A percentile compares a stretch with the other conserved stretches of the same genome.
phyloP scores from a whole-genome alignment of 768 basidiomycete species.

The Amanita rimosa region DNA sequence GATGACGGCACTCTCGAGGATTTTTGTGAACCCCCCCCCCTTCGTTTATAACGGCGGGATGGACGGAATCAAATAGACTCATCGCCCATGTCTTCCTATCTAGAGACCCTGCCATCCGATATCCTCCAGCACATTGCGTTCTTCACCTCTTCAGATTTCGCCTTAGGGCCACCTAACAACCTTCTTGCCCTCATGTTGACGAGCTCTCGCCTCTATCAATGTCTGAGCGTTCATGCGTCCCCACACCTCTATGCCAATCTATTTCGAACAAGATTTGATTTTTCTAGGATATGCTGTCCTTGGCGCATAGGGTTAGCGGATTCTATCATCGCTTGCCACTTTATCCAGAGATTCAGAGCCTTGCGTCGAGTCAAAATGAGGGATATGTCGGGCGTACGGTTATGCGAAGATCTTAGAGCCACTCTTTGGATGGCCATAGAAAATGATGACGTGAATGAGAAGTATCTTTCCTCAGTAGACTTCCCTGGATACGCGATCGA shows the following conservation, averaged over 20 bases:
- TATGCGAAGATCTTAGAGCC: slow-evolving; percentile 42
- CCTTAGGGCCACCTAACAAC: slow-evolving; percentile 25
- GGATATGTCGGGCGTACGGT: slow-evolving; percentile 17
- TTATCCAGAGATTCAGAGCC: slow-evolving; percentile 33
- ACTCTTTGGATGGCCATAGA: slow-evolving; percentile 53
- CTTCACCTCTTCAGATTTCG: slow-evolving; percentile 26
- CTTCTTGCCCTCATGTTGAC: slow-evolving; percentile 35
- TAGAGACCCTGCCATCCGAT: slow-evolving; percentile 43
- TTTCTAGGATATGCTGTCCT: slow-evolving; percentile 15
- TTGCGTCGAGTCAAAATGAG: slow-evolving; percentile 34
- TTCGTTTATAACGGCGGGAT: not conserved
- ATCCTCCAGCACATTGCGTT: slow-evolving; percentile 46
- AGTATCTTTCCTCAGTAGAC: slow-evolving; percentile 28
- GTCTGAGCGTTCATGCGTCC: slow-evolving; percentile 28
- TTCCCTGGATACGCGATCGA: slow-evolving; percentile 27
- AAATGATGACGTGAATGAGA: slow-evolving; percentile 35
- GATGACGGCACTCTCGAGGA: slow-evolving; percentile 1
- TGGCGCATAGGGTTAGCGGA: slow-evolving; percentile 19
- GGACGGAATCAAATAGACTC: not conserved
- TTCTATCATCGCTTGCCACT: slow-evolving; percentile 34
- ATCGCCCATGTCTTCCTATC: slow-evolving; percentile 28
- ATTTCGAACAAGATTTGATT: slow-evolving; percentile 40
- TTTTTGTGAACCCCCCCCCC: not conserved
- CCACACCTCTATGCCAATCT: slow-evolving; percentile 49
- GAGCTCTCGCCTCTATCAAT: slow-evolving; percentile 29